phyloP scores from a whole-genome alignment of 2,329 filamentous ascomycete species.

The Ceratocystis eucalypticola region DNA sequence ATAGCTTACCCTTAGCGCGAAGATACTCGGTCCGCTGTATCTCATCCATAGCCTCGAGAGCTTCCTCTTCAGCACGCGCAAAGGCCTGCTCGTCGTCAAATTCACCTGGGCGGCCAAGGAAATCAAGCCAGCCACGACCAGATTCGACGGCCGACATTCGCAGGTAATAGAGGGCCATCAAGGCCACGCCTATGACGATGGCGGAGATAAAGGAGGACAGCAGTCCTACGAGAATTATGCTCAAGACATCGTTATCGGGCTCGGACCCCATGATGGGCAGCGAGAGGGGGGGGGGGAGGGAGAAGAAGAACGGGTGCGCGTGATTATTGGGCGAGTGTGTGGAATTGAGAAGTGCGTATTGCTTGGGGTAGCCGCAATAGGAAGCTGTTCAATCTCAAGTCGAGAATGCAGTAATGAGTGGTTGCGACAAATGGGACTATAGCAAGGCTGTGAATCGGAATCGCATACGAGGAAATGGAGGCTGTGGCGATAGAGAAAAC shows the following conservation, averaged over 20 bases:
- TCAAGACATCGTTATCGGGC: constrained; percentile 17
- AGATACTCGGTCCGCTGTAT: constrained; percentile 80
- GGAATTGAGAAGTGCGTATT: background rate
- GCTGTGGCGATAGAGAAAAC: background rate
- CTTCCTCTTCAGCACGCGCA: constrained; percentile 83
- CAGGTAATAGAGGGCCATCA: constrained; percentile 59
- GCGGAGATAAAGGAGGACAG: constrained; percentile 79
- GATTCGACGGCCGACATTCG: constrained; percentile 10
- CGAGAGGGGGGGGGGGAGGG: background rate
- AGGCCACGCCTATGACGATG: constrained; percentile 51
- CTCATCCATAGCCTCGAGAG: constrained; percentile 90
- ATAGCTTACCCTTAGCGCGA: constrained; percentile 69
- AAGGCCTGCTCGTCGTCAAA: constrained; percentile 97
- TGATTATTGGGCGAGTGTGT: background rate
- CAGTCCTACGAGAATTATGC: constrained; percentile 60
- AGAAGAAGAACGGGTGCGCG: background rate
- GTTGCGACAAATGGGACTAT: background rate
- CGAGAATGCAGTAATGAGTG: background rate
- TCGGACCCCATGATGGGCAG: constrained; percentile 15
- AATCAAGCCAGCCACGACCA: constrained; percentile 47
- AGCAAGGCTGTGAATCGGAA: background rate
- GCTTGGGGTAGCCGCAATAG: background rate
- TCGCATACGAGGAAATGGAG: constrained; percentile 5
- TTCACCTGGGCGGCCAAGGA: constrained; percentile 84
- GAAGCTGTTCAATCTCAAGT: background rate